phyloP scores from a whole-genome alignment of 441 rosid species.

The Biscutella laevigata region DNA sequence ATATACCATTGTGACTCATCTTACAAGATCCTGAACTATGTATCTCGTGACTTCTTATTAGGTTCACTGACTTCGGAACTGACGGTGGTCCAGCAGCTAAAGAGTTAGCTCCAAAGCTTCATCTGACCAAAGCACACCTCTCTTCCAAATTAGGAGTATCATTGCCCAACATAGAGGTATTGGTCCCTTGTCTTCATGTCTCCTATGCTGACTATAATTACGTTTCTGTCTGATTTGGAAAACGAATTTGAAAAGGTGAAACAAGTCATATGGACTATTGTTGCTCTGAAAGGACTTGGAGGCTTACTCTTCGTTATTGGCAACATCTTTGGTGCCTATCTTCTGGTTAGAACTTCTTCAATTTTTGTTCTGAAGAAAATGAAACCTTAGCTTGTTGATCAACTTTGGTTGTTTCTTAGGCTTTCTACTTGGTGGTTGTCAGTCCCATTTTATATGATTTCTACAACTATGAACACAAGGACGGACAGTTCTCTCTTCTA shows the following conservation, averaged over 20 bases:
- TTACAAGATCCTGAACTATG: neutral
- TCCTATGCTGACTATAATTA: neutral
- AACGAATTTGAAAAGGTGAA: constrained; percentile 30
- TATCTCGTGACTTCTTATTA: constrained; percentile 1
- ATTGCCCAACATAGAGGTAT: constrained; percentile 51
- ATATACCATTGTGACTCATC: neutral
- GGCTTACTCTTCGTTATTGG: constrained; percentile 60
- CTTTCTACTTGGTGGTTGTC: constrained; percentile 41
- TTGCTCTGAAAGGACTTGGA: constrained; percentile 52
- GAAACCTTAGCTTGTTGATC: neutral
- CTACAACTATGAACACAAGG: constrained; percentile 46
- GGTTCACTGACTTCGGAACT: constrained; percentile 56
- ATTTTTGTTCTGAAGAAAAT: neutral
- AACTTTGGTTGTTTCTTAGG: constrained; percentile 24
- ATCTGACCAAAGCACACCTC: constrained; percentile 36
- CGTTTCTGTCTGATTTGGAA: constrained; percentile 5
- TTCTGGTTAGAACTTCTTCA: constrained; percentile 36
- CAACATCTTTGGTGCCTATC: constrained; percentile 59
- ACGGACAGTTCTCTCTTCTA: constrained; percentile 35
- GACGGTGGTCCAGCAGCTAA: constrained; percentile 72
- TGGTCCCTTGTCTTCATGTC: neutral
- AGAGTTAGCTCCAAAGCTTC: constrained; percentile 44
- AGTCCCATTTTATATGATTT: constrained; percentile 52
- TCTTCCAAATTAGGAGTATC: constrained; percentile 37
- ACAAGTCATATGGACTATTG: constrained; percentile 37